Percentiles rank a stretch among this genome's conserved stretches.
phyloP scores from a whole-genome alignment of 176 grass and related monocot genomes.

The Phoenix roebelenii region DNA sequence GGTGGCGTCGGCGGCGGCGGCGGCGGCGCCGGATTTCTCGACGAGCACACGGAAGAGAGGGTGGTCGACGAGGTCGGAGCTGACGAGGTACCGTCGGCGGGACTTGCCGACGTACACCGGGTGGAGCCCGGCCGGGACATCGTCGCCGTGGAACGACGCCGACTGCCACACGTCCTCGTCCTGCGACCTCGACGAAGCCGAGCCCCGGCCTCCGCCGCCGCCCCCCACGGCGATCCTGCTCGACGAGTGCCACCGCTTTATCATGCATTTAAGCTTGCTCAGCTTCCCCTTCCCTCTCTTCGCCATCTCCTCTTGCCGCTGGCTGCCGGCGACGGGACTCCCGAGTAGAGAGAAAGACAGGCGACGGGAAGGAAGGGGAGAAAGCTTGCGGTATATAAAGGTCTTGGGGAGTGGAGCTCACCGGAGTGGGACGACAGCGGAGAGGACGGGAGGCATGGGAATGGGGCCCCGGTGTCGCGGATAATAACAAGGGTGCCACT shows the following conservation, averaged over 20 bases:
- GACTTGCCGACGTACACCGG: conserved; percentile 89
- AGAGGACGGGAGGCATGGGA: neutral
- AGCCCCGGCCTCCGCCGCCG: neutral
- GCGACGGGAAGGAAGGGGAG: neutral
- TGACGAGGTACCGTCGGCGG: conserved; percentile 79
- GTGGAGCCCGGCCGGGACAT: conserved; percentile 52
- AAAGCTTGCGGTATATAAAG: conserved; percentile 23
- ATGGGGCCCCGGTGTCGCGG: conserved; percentile 14
- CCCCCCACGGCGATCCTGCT: conserved; percentile 25
- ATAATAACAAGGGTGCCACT: conserved; percentile 21
- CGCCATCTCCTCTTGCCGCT: conserved; percentile 19
- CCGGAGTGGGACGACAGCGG: neutral
- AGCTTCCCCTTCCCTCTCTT: conserved; percentile 41
- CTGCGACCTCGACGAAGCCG: conserved; percentile 1
- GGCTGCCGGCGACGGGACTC: neutral
- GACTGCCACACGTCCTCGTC: conserved; percentile 29
- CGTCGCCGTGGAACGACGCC: conserved; percentile 53
- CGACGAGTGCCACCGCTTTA: conserved; percentile 88
- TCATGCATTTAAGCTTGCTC: conserved; percentile 90
- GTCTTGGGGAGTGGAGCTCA: neutral
- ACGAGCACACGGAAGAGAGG: conserved; percentile 52
- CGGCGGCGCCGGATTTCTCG: conserved; percentile 15
- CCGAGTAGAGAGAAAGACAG: neutral
- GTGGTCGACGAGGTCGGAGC: conserved; percentile 55
- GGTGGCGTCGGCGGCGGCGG: conserved; percentile 3